Conservation (phyloP, 768 basidiomycete genomes). For the Phylloporus sp. region DNA sequence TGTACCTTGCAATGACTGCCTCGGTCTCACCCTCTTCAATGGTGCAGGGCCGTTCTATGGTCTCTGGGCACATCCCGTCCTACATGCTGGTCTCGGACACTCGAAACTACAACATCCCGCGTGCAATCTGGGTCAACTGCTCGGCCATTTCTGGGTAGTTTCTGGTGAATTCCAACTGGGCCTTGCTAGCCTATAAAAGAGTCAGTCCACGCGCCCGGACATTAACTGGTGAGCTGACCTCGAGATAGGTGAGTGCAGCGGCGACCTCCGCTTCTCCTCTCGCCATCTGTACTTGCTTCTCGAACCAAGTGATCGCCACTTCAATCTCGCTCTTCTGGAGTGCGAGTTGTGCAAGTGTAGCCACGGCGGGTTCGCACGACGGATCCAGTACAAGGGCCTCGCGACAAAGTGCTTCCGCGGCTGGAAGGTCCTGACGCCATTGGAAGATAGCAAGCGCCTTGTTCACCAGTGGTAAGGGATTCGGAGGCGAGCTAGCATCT, state of each 20-base stretch:
- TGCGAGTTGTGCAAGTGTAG: conserved; percentile 89
- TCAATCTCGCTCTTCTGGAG: conserved; percentile 89
- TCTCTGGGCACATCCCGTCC: conserved; percentile 10
- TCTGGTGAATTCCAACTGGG: conserved; percentile 78
- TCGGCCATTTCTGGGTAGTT: conserved; percentile 82
- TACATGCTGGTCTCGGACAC: conserved; percentile 5
- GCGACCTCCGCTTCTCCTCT: conserved; percentile 87
- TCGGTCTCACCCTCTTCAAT: conserved; percentile 3
- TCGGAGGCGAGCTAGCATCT: conserved; percentile 46
- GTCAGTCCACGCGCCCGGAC: neutral
- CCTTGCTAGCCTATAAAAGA: conserved; percentile 60
- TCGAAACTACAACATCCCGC: conserved; percentile 30
- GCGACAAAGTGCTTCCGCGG: conserved; percentile 78
- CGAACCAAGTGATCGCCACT: conserved; percentile 82
- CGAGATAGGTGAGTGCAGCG: conserved; percentile 72
- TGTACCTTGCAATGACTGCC: neutral
- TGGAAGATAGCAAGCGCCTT: conserved; percentile 96
- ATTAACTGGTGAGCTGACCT: conserved; percentile 42
- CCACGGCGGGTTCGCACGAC: conserved; percentile 95
- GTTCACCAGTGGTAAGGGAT: conserved; percentile 94
- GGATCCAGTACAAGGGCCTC: conserved; percentile 87
- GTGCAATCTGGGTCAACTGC: conserved; percentile 51
- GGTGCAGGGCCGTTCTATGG: conserved; percentile 11
- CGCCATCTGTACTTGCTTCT: conserved; percentile 76
- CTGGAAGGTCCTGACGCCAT: conserved; percentile 84